Evolutionary conservation across 176 grass and related monocot species (phyloP).

Genomic region (Metroxylon sagu): DNA sequence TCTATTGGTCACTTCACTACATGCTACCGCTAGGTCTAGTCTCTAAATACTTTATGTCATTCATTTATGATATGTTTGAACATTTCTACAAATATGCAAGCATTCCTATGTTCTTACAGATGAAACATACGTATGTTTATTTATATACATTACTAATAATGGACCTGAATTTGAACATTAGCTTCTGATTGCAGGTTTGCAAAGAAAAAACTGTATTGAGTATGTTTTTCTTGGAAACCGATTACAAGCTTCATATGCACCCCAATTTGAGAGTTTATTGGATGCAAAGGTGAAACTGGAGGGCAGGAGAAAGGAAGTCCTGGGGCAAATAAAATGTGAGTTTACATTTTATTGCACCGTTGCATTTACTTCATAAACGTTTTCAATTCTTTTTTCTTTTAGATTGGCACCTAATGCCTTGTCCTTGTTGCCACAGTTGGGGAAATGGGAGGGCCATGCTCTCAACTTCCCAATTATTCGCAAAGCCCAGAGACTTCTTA

Average conservation of each 20-base stretch:
- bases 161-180: background rate
- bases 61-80: too few species aligned
- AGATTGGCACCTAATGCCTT: conserved; percentile 6
- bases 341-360: background rate
- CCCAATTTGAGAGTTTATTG: conserved; percentile 56
- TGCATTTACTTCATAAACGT: background rate
- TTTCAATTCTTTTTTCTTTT: background rate
- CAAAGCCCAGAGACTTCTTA: background rate
- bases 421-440: conserved; percentile 30
- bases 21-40: too few species aligned
- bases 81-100: too few species aligned
- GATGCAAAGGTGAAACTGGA: conserved; percentile 89
- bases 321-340: conserved; percentile 58
- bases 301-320: conserved; percentile 61
- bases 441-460: conserved; percentile 28
- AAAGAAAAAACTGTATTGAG: conserved; percentile 79
- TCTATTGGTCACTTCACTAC: too few species aligned
- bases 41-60: too few species aligned
- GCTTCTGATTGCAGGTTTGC: conserved; percentile 57
- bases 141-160: too few species aligned
- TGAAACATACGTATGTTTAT: too few species aligned
- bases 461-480: background rate
- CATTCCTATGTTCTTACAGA: too few species aligned
- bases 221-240: conserved; percentile 72
- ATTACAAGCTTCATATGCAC: conserved; percentile 66